Evolutionary conservation across 208 protist species (phyloP).

Genomic region (Acanthamoeba comandoni): DNA sequence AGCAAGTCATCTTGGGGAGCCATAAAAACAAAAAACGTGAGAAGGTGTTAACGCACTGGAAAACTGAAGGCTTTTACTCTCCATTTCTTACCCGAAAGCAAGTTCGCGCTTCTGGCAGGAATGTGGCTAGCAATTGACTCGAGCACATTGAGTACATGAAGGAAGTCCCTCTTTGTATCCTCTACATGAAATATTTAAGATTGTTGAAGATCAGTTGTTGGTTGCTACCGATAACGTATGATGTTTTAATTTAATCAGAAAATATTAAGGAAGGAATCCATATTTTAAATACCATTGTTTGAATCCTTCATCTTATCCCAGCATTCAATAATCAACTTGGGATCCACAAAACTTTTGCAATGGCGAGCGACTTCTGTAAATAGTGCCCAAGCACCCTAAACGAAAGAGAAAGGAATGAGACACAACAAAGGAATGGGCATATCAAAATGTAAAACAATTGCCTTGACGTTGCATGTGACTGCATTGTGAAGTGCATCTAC

Average conservation of each 20-base stretch:
- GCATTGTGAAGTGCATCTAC: constrained; percentile 59
- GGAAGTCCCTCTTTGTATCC: constrained; percentile 20
- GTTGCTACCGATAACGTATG: neutral
- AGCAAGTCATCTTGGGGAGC: constrained; percentile 39
- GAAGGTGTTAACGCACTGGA: no score
- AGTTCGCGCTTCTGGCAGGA: neutral
- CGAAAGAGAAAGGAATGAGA: neutral
- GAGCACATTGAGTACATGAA: constrained; percentile 16
- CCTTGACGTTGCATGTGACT: constrained; percentile 28
- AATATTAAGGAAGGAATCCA: neutral
- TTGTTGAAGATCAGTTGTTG: neutral
- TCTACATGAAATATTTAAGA: neutral
- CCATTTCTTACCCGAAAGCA: neutral
- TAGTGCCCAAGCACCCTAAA: constrained; percentile 45
- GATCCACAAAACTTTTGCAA: constrained; percentile 26
- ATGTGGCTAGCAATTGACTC: constrained; percentile 41
- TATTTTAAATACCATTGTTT: constrained; percentile 18
- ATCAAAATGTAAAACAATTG: no score
- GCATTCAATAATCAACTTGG: constrained; percentile 9
- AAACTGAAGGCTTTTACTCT: no score
- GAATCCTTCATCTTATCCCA: constrained; percentile 47
- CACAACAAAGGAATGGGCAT: neutral
- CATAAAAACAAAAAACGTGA: no score
- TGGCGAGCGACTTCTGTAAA: constrained; percentile 28
- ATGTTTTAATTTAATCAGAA: neutral